phyloP scores from a whole-genome alignment of 768 basidiomycete species.

The Multifurca ochricompacta region DNA sequence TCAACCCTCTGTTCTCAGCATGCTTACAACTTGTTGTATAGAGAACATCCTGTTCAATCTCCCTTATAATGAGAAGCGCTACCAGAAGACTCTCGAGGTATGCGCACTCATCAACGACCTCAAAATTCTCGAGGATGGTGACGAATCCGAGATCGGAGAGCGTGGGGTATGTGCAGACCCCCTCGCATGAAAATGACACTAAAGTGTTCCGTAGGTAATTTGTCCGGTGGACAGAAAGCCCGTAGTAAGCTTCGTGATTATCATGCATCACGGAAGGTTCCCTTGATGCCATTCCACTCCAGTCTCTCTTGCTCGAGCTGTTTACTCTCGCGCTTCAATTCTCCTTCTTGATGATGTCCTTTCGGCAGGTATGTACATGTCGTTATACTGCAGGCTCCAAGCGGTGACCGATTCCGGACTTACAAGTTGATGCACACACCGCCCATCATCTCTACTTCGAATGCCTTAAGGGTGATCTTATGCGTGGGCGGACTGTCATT shows the following conservation, averaged over 20 bases:
- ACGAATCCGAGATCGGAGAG: slow-evolving; percentile 83
- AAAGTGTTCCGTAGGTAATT: slow-evolving; percentile 31
- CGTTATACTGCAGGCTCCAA: not conserved
- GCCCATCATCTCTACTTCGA: slow-evolving; percentile 75
- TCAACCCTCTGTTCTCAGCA: not conserved
- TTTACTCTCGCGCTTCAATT: slow-evolving; percentile 80
- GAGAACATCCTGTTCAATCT: slow-evolving; percentile 77
- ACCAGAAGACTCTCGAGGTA: slow-evolving; percentile 69
- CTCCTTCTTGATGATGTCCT: slow-evolving; percentile 81
- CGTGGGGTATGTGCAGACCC: slow-evolving; percentile 46
- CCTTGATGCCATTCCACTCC: not conserved
- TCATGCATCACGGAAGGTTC: not conserved
- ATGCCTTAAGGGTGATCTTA: slow-evolving; percentile 72
- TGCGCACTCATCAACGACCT: slow-evolving; percentile 69
- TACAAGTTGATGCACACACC: slow-evolving; percentile 73
- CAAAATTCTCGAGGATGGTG: slow-evolving; percentile 79
- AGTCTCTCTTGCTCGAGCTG: slow-evolving; percentile 76
- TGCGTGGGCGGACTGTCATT: slow-evolving; percentile 73
- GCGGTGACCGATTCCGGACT: not conserved
- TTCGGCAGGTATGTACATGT: slow-evolving; percentile 32
- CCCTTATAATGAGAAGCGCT: slow-evolving; percentile 66
- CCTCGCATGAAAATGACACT: not conserved
- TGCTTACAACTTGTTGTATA: slow-evolving; percentile 17
- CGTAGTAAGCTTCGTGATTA: slow-evolving; percentile 33
- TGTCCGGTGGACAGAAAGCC: slow-evolving; percentile 49